phyloP scores from a whole-genome alignment of 306 rosid genomes.

The Vigna mungo region DNA sequence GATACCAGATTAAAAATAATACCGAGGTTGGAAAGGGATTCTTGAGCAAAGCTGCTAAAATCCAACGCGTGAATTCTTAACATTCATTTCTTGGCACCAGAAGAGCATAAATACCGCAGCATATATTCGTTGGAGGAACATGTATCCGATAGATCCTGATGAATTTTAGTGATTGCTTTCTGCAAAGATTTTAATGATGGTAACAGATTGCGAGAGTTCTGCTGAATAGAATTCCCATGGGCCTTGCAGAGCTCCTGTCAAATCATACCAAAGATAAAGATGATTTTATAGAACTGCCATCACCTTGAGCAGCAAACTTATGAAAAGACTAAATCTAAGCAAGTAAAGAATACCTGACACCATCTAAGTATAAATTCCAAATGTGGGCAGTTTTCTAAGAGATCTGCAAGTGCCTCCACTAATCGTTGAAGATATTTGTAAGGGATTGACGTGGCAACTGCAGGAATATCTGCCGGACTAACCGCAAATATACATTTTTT shows the following conservation, averaged over 20 bases:
- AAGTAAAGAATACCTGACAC: conserved; percentile 70
- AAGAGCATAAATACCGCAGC: conserved; percentile 78
- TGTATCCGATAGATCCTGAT: conserved; percentile 88
- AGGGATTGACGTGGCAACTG: conserved; percentile 71
- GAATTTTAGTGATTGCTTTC: conserved; percentile 75
- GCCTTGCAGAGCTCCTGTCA: conserved; percentile 83
- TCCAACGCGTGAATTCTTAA: conserved; percentile 11
- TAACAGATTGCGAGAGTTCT: conserved; percentile 70
- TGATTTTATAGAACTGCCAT: conserved; percentile 10
- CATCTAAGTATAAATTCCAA: conserved; percentile 88
- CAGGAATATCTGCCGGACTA: conserved; percentile 66
- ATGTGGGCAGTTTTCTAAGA: conserved; percentile 84
- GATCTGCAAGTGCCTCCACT: conserved; percentile 83
- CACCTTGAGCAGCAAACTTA: neutral
- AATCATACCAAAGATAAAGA: conserved; percentile 40
- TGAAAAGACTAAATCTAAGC: neutral
- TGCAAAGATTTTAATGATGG: conserved; percentile 87
- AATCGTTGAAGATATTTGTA: conserved; percentile 77
- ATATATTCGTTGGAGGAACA: conserved; percentile 88
- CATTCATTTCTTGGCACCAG: conserved; percentile 54
- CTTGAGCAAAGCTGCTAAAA: conserved; percentile 10
- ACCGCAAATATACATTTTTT: conserved; percentile 85
- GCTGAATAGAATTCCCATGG: conserved; percentile 83
- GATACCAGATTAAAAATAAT: conserved; percentile 2
- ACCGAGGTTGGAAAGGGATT: conserved; percentile 24